Percentiles rank a stretch among this genome's conserved stretches.
phyloP scores from a whole-genome alignment of 75 land plant genomes.

The Cryptomeria japonica region DNA sequence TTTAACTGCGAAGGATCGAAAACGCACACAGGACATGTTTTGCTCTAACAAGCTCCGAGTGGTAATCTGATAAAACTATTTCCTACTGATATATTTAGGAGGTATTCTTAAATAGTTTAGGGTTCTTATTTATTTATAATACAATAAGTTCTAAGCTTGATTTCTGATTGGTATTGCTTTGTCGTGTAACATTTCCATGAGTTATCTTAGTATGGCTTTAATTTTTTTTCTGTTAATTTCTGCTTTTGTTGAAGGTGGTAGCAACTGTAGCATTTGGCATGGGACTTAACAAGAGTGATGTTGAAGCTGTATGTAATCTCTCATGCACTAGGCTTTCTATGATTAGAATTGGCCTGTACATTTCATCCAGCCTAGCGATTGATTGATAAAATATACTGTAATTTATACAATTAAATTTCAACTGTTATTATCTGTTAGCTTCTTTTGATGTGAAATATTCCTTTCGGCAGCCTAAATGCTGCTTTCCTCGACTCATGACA shows the following conservation, averaged over 20 bases:
- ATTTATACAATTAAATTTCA: background rate
- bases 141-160: background rate
- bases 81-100: background rate
- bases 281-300: constrained; percentile 95
- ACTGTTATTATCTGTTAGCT: background rate
- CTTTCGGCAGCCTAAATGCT: background rate
- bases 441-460: constrained; percentile 5
- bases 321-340: background rate
- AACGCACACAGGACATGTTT: constrained; percentile 74
- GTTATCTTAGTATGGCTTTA: background rate
- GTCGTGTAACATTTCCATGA: background rate
- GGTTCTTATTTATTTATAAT: background rate
- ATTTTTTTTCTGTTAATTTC: background rate
- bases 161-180: background rate
- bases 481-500: background rate
- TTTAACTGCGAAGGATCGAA: constrained; percentile 66
- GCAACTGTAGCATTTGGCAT: constrained; percentile 99
- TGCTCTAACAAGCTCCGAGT: constrained; percentile 89
- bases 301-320: constrained; percentile 72
- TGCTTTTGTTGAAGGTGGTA: constrained; percentile 65
- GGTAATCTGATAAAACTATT: constrained; percentile 40
- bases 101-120: background rate
- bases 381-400: background rate
- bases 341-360: background rate
- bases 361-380: background rate